Evolutionary conservation across 2,329 filamentous ascomycete species (phyloP).

Genomic region (Alternaria brassicae): DNA sequence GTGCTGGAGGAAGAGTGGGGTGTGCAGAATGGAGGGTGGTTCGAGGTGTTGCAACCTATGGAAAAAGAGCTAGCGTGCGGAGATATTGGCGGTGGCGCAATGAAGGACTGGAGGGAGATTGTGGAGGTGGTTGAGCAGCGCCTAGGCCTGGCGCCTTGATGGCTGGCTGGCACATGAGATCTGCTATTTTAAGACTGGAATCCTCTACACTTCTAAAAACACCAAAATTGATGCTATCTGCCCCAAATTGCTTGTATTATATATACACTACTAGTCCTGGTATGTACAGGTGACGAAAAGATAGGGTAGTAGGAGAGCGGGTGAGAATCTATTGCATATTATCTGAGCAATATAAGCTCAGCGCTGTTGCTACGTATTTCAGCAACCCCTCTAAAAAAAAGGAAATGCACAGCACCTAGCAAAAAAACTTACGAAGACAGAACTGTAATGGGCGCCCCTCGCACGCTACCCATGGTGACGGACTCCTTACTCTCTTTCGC

Average conservation of each 20-base stretch:
- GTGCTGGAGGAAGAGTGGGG: slow-evolving; percentile 80
- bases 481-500: not conserved
- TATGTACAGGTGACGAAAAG: not conserved
- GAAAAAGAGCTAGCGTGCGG: slow-evolving; percentile 84
- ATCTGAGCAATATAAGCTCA: not conserved
- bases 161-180: not conserved
- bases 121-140: slow-evolving; percentile 67
- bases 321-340: not conserved
- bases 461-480: slow-evolving; percentile 7
- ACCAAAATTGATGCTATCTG: not conserved
- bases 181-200: not conserved
- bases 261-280: not conserved
- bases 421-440: slow-evolving; percentile 5
- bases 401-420: not conserved
- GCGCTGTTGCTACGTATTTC: too few species aligned
- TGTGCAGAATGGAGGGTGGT: slow-evolving; percentile 55
- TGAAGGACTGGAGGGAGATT: slow-evolving; percentile 81
- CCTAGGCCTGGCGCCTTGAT: slow-evolving; percentile 27
- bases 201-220: not conserved
- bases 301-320: not conserved
- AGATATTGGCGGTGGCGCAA: slow-evolving; percentile 80
- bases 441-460: slow-evolving; percentile 9
- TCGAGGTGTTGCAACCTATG: slow-evolving; percentile 75
- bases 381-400: too few species aligned
- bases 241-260: not conserved